phyloP scores from a whole-genome alignment of 192 early-diverging fungal species.

The Coemansia sp. region DNA sequence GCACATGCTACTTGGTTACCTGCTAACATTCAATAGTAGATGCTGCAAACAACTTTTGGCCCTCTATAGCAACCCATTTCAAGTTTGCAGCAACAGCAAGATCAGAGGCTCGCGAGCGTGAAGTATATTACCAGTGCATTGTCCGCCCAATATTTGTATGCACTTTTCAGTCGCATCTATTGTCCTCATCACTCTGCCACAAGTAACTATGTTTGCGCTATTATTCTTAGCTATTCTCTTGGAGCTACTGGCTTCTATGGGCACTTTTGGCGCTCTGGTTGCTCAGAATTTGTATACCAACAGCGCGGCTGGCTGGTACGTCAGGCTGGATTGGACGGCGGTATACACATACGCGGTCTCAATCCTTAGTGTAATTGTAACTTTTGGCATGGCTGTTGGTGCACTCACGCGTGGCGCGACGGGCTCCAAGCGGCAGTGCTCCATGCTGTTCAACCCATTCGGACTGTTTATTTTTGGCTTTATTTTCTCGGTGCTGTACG shows the following conservation, averaged over 20 bases:
- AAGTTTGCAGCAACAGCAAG: no score
- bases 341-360: constrained; percentile 41
- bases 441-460: constrained; percentile 26
- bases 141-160: neutral
- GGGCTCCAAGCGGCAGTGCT: constrained; percentile 12
- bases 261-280: constrained; percentile 41
- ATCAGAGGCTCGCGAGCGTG: no score
- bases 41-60: no score
- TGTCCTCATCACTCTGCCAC: no score
- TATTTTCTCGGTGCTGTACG: constrained; percentile 39
- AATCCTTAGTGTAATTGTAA: constrained; percentile 30
- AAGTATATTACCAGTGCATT: neutral
- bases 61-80: no score
- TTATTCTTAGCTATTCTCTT: constrained; percentile 35
- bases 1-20: no score
- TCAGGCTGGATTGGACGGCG: constrained; percentile 47
- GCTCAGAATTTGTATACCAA: constrained; percentile 52
- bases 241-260: constrained; percentile 49
- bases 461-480: constrained; percentile 31
- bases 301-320: constrained; percentile 49
- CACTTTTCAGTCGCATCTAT: neutral
- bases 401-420: constrained; percentile 30
- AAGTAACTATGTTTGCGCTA: constrained; percentile 33
- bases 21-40: no score
- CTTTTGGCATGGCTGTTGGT: constrained; percentile 26